Evolutionary conservation across 108 stramenopile genomes (phyloP).

Genomic region (Nitzschia palea): DNA sequence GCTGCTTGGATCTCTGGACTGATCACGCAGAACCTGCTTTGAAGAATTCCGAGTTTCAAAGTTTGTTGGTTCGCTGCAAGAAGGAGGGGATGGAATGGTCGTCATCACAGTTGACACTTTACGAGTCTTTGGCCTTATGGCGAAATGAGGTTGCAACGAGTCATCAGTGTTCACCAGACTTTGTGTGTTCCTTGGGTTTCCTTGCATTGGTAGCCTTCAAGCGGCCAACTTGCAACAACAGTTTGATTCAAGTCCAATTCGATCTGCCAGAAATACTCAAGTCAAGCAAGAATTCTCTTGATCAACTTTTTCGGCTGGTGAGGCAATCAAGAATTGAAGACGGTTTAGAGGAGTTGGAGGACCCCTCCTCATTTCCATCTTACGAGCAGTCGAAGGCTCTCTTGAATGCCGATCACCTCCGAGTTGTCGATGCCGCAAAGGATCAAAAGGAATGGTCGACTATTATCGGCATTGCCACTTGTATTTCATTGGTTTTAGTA

Average conservation of each 20-base stretch:
- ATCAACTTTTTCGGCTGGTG: slow-evolving; percentile 15
- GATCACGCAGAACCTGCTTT: slow-evolving; percentile 37
- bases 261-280: slow-evolving; percentile 15
- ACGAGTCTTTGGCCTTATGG: slow-evolving; percentile 59
- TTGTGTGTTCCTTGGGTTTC: slow-evolving; percentile 65
- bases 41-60: slow-evolving; percentile 36
- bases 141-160: slow-evolving; percentile 43
- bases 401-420: no score
- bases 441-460: no score
- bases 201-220: slow-evolving; percentile 55
- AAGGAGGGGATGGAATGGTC: slow-evolving; percentile 46
- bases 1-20: slow-evolving; percentile 64
- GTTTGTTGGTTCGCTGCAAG: slow-evolving; percentile 34
- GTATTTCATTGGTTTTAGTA: no score
- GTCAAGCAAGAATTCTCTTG: not conserved
- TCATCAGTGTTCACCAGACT: slow-evolving; percentile 31
- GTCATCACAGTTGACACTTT: slow-evolving; percentile 52
- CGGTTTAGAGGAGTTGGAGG: slow-evolving; percentile 5
- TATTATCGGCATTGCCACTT: no score
- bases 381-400: not conserved
- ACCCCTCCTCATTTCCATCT: slow-evolving; percentile 6
- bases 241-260: slow-evolving; percentile 12
- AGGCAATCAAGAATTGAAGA: slow-evolving; percentile 20
- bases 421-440: no score
- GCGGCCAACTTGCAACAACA: slow-evolving; percentile 33